Evolutionary conservation across 306 rosid genomes (phyloP), one percentile per base, ranked within the genome.

Genomic region (Hippophae rhamnoides): DNA sequence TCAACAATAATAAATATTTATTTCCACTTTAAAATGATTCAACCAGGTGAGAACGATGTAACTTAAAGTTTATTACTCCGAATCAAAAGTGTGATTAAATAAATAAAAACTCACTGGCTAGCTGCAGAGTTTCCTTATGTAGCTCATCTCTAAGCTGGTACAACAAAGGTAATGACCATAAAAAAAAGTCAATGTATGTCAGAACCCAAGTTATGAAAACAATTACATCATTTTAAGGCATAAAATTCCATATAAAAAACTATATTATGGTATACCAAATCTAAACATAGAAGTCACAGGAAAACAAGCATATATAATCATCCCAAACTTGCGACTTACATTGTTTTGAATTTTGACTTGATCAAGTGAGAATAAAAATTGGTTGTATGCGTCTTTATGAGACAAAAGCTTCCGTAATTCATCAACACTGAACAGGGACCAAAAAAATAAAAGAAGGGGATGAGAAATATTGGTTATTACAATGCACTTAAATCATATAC

Each of bases 361-460:
- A 61, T 87, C 94, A 42, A 87, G 94, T 6, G 90, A 87, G 49
- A 79, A 69, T 31, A 87, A 41, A 71, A 87, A 82, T 57, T 84
- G 95, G 54, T 79, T 82, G 74, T 87, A 90, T 3, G 90, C 84
- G 62, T 87, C 85, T 69, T 90, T 87, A 61, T 90, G 94, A 0
- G 86, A 62, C 68, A 84, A 72, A 68, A 90, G 86, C 78, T 84
- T 90, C 67, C 95, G 73, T 44, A 90, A 82, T 56, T 90, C 97
- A 13, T 90, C 95, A 66, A 71, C 89, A 76, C 96, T 87, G 52
- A 8, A 65, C 49, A 72, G 52, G 60, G 25, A 11, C 52, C 23
- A 18, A 18, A 18, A 18, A 18, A 18, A 47, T 14, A 60, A 25
- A 61, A 49, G 13, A 25, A 52, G 40, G 41, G 6, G 26, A 9